Base-by-base conservation (phyloP, 257 asterid species). In the Mentha longifolia region DNA sequence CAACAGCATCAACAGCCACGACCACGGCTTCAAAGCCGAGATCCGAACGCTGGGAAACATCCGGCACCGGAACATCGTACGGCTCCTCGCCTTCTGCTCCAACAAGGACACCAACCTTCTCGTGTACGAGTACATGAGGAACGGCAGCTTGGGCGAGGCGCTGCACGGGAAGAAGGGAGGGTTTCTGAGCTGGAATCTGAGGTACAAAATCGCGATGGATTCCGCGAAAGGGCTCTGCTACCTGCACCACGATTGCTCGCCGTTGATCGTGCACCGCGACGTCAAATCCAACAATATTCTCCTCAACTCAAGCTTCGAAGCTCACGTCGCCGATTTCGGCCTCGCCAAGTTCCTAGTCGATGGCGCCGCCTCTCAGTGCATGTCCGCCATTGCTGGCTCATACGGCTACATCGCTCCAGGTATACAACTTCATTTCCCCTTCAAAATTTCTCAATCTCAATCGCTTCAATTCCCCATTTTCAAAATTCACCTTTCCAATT, bases 321-420 rank as follows among this genome's bases (percentile, higher is more conserved):
- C 98, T 46, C 97, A 89, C 52, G 98, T 94, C 25, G 98, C 98
- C 0, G 98, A 94, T 79, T 94, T 94, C 45, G 98, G 99, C 28
- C 66, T 94, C 75, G 99, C 99, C 3, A 94, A 89, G 81, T 94
- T 86, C 84, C 74, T 91, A 85, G 86, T 75, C n/a, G 99, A 83
- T 35, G 89, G 86, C 14, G 97, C 86, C 6, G 96, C 96, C 25
- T 91, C 97, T 3, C 92, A 94, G 71, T 91, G 97, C 82, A 94
- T 94, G 99, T 94, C 99, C 15, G 97, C 95, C 5, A 74, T 94
- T 55, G 99, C 96, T 5, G 99, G 99, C 7, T 94, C 99, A 10
- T 94, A 91, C 65, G 99, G 99, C 19, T 94, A 94, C 76, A 94
- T 94, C 75, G 99, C 99, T 65, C 99, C 98, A 68, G 98, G 98